Conservation (phyloP, 345 rosid species). For the Eutrema heterophyllum region DNA sequence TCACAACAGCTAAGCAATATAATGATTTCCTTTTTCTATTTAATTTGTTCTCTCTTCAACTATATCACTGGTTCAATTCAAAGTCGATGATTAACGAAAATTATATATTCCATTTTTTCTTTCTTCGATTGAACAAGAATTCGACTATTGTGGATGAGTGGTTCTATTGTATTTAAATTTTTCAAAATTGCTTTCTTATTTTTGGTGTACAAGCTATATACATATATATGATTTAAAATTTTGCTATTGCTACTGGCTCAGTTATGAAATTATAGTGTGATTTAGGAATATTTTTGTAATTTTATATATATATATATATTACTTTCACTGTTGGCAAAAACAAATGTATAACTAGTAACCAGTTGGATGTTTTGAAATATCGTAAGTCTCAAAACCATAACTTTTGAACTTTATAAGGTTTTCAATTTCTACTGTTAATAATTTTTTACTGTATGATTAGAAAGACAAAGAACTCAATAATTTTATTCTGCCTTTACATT, state of each 20-base stretch:
- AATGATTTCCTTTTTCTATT: neutral
- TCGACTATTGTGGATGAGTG: neutral
- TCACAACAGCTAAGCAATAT: constrained; percentile 21
- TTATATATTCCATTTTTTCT: neutral
- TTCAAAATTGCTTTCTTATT: neutral
- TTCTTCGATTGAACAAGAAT: neutral
- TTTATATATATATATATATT: neutral
- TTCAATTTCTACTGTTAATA: neutral
- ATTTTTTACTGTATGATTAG: neutral
- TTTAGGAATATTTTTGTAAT: neutral
- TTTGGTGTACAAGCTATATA: neutral
- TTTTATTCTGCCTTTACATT: neutral
- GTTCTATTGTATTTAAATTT: neutral
- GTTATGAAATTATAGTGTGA: neutral
- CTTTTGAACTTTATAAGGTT: too few relatives aligned
- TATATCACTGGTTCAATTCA: neutral
- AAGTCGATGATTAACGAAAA: neutral
- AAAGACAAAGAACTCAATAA: neutral
- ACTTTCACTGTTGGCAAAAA: neutral
- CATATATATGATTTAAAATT: neutral
- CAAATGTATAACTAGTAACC: neutral
- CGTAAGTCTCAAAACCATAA: too few relatives aligned
- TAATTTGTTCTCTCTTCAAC: neutral
- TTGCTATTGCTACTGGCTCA: neutral
- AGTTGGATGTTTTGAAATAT: neutral